These are phyloP conservation scores for Wickerhamomyces chambardii DNA, from an alignment of 805 yeast genomes.

Conservation along the genomic window DNA sequence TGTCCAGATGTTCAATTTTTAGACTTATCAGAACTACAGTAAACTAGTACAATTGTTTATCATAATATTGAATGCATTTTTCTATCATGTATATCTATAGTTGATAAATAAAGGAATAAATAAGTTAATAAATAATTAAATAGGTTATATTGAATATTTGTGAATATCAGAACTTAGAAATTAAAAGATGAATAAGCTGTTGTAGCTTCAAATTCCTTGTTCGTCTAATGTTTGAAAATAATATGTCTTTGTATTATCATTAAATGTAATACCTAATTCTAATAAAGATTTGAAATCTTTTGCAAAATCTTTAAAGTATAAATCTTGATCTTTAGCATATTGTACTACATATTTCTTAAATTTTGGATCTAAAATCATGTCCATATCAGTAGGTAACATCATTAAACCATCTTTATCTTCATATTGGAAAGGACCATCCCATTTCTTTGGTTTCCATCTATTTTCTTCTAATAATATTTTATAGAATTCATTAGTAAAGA, in stretches of 20 bases:
- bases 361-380: slow-evolving; percentile 50
- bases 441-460: slow-evolving; percentile 42
- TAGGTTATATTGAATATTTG: too few species aligned
- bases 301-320: slow-evolving; percentile 57
- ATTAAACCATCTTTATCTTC: slow-evolving; percentile 55
- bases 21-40: too few species aligned
- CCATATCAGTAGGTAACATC: slow-evolving; percentile 85
- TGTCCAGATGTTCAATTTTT: not conserved
- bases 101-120: too few species aligned
- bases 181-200: too few species aligned
- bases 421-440: slow-evolving; percentile 58
- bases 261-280: slow-evolving; percentile 70
- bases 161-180: too few species aligned
- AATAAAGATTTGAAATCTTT: slow-evolving; percentile 59
- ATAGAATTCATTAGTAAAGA: slow-evolving; percentile 69
- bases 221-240: slow-evolving; percentile 63
- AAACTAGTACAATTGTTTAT: too few species aligned
- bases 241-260: slow-evolving; percentile 33
- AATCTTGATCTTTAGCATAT: slow-evolving; percentile 58
- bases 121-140: too few species aligned
- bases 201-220: slow-evolving; percentile 30
- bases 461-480: slow-evolving; percentile 45
- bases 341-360: slow-evolving; percentile 53
- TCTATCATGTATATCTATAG: too few species aligned
- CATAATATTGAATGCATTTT: too few species aligned